Conservation (phyloP, 1,284 basidiomycete genomes). For the Agroathelia rolfsii region DNA sequence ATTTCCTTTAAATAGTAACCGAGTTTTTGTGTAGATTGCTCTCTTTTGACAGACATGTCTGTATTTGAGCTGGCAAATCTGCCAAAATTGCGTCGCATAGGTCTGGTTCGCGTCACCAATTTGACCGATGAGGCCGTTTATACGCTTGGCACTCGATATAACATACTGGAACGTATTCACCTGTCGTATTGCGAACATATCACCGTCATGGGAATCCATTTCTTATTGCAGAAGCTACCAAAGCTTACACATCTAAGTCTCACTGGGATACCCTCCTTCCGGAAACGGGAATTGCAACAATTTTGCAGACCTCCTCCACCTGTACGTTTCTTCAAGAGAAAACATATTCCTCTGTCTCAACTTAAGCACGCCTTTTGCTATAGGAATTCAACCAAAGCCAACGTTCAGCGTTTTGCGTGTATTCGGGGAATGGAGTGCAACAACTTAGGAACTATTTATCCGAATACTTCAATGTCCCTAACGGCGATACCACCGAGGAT, state of each 20-base stretch:
- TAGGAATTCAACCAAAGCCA: slow-evolving; percentile 92
- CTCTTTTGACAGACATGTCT: slow-evolving; percentile 84
- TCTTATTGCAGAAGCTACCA: slow-evolving; percentile 78
- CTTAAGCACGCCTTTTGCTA: neutral
- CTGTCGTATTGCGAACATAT: slow-evolving; percentile 97
- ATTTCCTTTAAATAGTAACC: slow-evolving; percentile 7
- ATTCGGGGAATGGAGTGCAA: slow-evolving; percentile 84
- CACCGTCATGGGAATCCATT: slow-evolving; percentile 84
- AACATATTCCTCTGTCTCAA: slow-evolving; percentile 7
- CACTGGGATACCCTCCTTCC: slow-evolving; percentile 92
- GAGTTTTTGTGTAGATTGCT: slow-evolving; percentile 54
- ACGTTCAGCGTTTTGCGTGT: slow-evolving; percentile 93
- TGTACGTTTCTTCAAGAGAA: slow-evolving; percentile 34
- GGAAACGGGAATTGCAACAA: slow-evolving; percentile 75
- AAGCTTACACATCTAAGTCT: slow-evolving; percentile 92
- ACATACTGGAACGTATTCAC: slow-evolving; percentile 90
- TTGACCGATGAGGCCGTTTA: slow-evolving; percentile 92
- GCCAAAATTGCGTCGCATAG: slow-evolving; percentile 88
- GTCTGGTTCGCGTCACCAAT: slow-evolving; percentile 87
- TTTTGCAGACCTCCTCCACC: slow-evolving; percentile 87
- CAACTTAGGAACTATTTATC: slow-evolving; percentile 76
- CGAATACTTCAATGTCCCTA: slow-evolving; percentile 54
- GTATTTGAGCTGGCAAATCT: slow-evolving; percentile 86
- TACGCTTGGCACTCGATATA: slow-evolving; percentile 71
- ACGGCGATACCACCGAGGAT: slow-evolving; percentile 39